Percentiles rank a stretch among this genome's conserved stretches.
phyloP scores from a whole-genome alignment of 208 protist genomes.

The Trypanosoma platydactyli region DNA sequence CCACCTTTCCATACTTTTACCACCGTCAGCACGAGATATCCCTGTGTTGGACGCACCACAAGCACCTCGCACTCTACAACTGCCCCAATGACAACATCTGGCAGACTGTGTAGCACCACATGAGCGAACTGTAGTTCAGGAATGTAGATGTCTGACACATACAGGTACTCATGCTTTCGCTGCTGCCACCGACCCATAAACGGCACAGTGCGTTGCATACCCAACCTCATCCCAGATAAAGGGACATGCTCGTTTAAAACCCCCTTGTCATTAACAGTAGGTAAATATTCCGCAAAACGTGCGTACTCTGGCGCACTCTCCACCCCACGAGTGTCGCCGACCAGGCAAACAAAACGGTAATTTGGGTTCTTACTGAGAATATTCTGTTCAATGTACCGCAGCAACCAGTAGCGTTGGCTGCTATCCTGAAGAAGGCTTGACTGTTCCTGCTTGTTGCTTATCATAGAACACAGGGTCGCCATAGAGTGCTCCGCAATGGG shows the following conservation, averaged over 20 bases:
- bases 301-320: constrained; percentile 61
- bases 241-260: no score
- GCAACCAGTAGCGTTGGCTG: constrained; percentile 79
- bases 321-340: constrained; percentile 73
- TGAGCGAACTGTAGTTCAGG: constrained; percentile 80
- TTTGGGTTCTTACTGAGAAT: constrained; percentile 24
- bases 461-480: constrained; percentile 78
- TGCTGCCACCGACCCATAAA: constrained; percentile 31
- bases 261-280: no score
- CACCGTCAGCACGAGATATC: constrained; percentile 58
- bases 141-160: constrained; percentile 84
- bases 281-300: constrained; percentile 24
- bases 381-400: constrained; percentile 63
- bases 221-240: no score
- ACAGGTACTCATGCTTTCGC: constrained; percentile 28
- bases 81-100: constrained; percentile 66
- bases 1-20: constrained; percentile 44
- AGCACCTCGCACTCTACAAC: constrained; percentile 70
- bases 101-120: constrained; percentile 54
- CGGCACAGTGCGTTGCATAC: constrained; percentile 9
- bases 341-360: constrained; percentile 58
- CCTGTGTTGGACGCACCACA: constrained; percentile 63
- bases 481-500: constrained; percentile 80
- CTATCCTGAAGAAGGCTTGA: constrained; percentile 79
- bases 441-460: constrained; percentile 82